Evolutionary conservation across 768 basidiomycete genomes (phyloP), one percentile per base, ranked within the genome.

Genomic region (Amylocystis lapponica): DNA sequence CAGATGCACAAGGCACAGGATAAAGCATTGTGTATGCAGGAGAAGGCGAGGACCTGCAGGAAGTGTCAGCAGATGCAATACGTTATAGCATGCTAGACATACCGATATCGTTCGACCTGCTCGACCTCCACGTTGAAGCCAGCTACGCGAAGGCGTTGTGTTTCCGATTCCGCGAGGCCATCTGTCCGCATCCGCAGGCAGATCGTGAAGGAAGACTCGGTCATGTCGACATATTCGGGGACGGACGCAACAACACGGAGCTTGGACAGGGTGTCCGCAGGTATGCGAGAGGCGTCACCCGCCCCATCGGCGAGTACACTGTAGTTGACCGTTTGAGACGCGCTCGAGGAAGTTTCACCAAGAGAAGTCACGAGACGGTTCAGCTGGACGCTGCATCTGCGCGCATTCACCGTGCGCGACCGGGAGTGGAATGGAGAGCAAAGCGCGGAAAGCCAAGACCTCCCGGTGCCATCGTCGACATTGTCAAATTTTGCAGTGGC

Each of bases 21-120:
- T 67, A 80, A 22, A 63, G 64, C 4, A 67, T 37, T 3, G 66
- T 52, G 49, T 74, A 78, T 21, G 67, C 61, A 14, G 61, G 41
- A 14, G 69, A 66, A n/a, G 69, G 63, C 7, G 62, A 55, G 14
- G 61, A 67, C 49, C 79, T 83, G 51, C 13, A 30, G 19, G 32
- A 38, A 36, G 22, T 39, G 25, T 32, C 19, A 14, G 49, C 32
- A 13, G 4, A 44, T 31, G 21, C n/a, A 3, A 16, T 19, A 1
- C 36, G 21, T 42, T 27, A 40, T 16, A 37, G 17, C 17, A 48
- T 35, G 19, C 21, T 22, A 40, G 32, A 56, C 75, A 26, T 53
- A 87, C 87, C 83, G 71, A 61, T 72, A 83, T 41, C 70, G 70
- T 54, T 91, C 88, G 30, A 66, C 61, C 49, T 92, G 88, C 26